Evolutionary conservation across 208 protist genomes (phyloP).

Genomic region (Crithidia expoeki): DNA sequence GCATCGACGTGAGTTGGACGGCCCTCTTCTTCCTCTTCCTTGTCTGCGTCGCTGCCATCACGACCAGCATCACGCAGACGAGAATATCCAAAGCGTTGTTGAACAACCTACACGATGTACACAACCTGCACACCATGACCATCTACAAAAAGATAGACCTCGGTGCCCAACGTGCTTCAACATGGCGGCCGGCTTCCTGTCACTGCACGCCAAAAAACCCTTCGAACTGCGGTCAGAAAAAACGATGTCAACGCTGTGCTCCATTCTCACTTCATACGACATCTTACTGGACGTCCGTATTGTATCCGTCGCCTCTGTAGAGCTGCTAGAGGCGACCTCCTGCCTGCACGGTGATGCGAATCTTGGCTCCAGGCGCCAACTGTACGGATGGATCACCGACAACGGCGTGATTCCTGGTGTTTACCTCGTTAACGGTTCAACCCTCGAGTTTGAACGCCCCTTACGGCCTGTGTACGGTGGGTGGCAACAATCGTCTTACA

Average conservation of each 20-base stretch:
- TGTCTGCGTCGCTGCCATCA: conserved; percentile 1
- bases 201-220: background rate
- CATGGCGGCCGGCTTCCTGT: background rate
- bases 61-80: background rate
- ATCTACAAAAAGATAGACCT: conserved; percentile 3
- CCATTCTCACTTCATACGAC: conserved; percentile 10
- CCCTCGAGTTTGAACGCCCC: conserved; percentile 8
- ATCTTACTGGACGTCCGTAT: background rate
- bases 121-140: conserved; percentile 9
- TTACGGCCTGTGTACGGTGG: conserved; percentile 10
- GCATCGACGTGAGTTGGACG: conserved; percentile 14
- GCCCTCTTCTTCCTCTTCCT: conserved; percentile 11
- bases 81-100: conserved; percentile 3
- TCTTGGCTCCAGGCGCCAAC: background rate
- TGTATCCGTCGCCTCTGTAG: conserved; percentile 2
- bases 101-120: conserved; percentile 1
- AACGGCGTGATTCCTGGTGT: conserved; percentile 15
- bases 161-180: background rate
- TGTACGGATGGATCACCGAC: conserved; percentile 14
- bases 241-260: conserved; percentile 1
- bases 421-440: conserved; percentile 18
- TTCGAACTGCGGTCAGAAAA: conserved; percentile 3
- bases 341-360: conserved; percentile 19
- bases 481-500: background rate
- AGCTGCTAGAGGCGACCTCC: conserved; percentile 1